Evolutionary conservation across 805 yeast species (phyloP).

Genomic region (Scheffersomyces ergatensis): DNA sequence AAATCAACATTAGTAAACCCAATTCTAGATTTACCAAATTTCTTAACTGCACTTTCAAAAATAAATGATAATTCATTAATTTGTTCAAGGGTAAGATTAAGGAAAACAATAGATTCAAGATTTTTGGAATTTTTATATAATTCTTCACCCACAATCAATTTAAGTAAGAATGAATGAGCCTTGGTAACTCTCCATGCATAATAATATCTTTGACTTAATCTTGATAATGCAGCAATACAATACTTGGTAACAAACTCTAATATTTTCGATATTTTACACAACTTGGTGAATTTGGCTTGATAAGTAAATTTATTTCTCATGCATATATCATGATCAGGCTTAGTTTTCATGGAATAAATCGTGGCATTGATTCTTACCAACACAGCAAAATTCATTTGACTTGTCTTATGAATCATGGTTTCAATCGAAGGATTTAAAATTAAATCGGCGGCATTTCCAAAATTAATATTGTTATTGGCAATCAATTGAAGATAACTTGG

Average conservation of each 20-base stretch:
- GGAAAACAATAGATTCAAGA: conserved; percentile 7
- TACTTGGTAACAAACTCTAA: conserved; percentile 16
- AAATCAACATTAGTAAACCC: not conserved
- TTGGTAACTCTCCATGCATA: conserved; percentile 69
- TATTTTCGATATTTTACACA: conserved; percentile 23
- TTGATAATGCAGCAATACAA: conserved; percentile 26
- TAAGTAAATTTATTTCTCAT: conserved; percentile 15
- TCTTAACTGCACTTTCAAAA: conserved; percentile 12
- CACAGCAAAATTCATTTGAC: conserved; percentile 23
- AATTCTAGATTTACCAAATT: conserved; percentile 6
- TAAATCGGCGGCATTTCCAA: conserved; percentile 42
- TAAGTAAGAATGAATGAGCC: conserved; percentile 46
- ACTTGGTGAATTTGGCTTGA: conserved; percentile 17
- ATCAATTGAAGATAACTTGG: conserved; percentile 30
- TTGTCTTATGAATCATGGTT: conserved; percentile 21
- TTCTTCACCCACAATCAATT: conserved; percentile 27
- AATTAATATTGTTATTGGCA: conserved; percentile 27
- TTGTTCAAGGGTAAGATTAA: conserved; percentile 16
- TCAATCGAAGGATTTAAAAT: conserved; percentile 39
- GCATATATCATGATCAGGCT: conserved; percentile 15
- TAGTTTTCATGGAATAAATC: conserved; percentile 17
- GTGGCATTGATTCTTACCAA: conserved; percentile 20
- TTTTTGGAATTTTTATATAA: conserved; percentile 15
- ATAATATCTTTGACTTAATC: conserved; percentile 55
- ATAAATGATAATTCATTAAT: conserved; percentile 24